phyloP scores from a whole-genome alignment of 305 asterid species.

The Nicotiana rustica region DNA sequence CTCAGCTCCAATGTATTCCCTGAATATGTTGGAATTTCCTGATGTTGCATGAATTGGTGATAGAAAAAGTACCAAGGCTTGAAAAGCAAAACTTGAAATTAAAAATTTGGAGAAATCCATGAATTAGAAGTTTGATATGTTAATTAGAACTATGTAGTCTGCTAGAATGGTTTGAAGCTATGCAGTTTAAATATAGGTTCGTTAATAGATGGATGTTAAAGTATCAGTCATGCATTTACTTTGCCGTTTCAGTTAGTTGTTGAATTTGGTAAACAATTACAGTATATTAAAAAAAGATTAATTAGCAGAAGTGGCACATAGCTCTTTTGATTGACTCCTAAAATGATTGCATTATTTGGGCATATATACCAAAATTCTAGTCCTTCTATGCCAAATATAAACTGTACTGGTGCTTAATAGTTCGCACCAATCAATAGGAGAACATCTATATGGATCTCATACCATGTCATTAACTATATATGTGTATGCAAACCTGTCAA shows the following conservation, averaged over 20 bases:
- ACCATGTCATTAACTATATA: not conserved
- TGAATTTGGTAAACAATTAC: not conserved
- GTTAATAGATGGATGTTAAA: not conserved
- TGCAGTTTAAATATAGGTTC: not conserved
- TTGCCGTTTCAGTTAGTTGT: not conserved
- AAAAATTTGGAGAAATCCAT: not conserved
- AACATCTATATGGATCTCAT: not conserved
- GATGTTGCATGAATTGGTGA: not conserved
- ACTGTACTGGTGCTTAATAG: not conserved
- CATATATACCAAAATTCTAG: not conserved
- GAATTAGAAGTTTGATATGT: not conserved
- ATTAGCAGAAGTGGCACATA: not conserved
- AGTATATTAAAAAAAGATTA: too few species aligned
- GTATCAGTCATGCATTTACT: not conserved
- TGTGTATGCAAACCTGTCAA: too few species aligned
- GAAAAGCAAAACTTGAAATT: not conserved
- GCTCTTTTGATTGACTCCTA: not conserved
- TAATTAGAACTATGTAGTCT: not conserved
- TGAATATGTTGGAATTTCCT: conserved; percentile 52
- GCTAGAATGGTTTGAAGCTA: not conserved
- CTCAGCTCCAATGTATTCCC: conserved; percentile 81
- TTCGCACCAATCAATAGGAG: not conserved
- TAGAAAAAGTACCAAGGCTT: not conserved
- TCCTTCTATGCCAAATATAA: not conserved
- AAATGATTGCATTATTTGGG: not conserved